phyloP scores from a whole-genome alignment of 192 early-diverging fungal species.

The Podila epigama region DNA sequence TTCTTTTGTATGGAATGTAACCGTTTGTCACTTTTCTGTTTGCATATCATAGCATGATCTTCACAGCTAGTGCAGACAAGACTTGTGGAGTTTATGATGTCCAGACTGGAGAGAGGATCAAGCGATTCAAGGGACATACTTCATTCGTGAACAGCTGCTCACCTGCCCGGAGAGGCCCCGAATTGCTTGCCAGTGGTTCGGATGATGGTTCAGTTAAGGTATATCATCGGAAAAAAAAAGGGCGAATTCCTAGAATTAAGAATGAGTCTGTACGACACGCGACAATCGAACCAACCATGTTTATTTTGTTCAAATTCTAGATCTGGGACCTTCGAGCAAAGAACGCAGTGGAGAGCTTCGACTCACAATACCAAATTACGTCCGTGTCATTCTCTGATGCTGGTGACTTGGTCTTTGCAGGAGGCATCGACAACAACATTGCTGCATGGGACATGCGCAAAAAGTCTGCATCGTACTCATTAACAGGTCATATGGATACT shows the following conservation, averaged over 20 bases:
- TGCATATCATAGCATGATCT: slow-evolving; percentile 73
- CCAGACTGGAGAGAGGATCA: slow-evolving; percentile 81
- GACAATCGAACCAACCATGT: too few species aligned
- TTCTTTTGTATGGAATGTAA: neutral
- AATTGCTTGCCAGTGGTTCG: slow-evolving; percentile 80
- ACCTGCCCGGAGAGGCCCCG: slow-evolving; percentile 71
- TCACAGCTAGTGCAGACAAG: slow-evolving; percentile 85
- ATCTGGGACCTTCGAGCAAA: slow-evolving; percentile 79
- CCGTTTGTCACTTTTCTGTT: neutral
- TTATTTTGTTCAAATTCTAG: slow-evolving; percentile 10
- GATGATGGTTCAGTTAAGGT: slow-evolving; percentile 86
- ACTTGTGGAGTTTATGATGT: slow-evolving; percentile 86
- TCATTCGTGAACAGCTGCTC: slow-evolving; percentile 85
- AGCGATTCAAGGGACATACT: slow-evolving; percentile 82
- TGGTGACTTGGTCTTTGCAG: slow-evolving; percentile 81
- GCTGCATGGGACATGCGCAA: slow-evolving; percentile 92
- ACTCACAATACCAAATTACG: slow-evolving; percentile 76
- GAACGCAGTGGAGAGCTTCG: slow-evolving; percentile 64
- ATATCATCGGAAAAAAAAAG: slow-evolving; percentile 35
- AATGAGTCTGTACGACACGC: too few species aligned
- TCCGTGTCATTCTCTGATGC: slow-evolving; percentile 76
- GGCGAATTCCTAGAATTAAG: neutral
- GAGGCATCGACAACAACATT: slow-evolving; percentile 91
- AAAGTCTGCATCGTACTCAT: slow-evolving; percentile 63
- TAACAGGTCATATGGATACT: slow-evolving; percentile 89